Evolutionary conservation across 768 basidiomycete species (phyloP).

Genomic region (Leccinellum albellum): DNA sequence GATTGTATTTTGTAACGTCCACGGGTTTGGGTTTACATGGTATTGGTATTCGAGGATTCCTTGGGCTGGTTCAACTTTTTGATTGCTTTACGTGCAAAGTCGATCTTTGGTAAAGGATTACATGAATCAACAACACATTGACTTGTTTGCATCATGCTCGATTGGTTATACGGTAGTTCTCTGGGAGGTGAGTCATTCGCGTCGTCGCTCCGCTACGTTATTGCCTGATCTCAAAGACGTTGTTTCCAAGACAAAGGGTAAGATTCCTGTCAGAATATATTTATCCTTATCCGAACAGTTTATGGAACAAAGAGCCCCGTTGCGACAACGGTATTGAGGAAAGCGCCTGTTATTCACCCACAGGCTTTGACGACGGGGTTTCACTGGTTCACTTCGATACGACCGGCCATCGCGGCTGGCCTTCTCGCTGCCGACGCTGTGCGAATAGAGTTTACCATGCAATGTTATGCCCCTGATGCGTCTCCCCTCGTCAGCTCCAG

Average conservation of each 20-base stretch:
- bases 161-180: background rate
- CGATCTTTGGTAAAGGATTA: constrained; percentile 11
- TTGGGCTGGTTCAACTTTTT: constrained; percentile 12
- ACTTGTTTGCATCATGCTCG: background rate
- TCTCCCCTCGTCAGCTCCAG: background rate
- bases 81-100: constrained; percentile 3
- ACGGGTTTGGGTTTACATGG: constrained; percentile 11
- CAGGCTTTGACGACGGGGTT: background rate
- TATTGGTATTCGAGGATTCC: constrained; percentile 2
- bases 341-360: background rate
- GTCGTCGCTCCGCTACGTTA: background rate
- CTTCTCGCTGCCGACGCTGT: background rate
- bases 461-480: background rate
- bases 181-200: background rate
- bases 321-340: background rate
- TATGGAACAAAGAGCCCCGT: background rate
- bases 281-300: background rate
- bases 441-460: background rate
- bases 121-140: background rate
- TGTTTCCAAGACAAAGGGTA: background rate
- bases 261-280: background rate
- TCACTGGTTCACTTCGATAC: background rate
- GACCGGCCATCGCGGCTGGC: background rate
- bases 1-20: constrained; percentile 7
- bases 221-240: background rate